phyloP scores from a whole-genome alignment of 2,329 filamentous ascomycete genomes.

The Hymenoscyphus fraxineus region DNA sequence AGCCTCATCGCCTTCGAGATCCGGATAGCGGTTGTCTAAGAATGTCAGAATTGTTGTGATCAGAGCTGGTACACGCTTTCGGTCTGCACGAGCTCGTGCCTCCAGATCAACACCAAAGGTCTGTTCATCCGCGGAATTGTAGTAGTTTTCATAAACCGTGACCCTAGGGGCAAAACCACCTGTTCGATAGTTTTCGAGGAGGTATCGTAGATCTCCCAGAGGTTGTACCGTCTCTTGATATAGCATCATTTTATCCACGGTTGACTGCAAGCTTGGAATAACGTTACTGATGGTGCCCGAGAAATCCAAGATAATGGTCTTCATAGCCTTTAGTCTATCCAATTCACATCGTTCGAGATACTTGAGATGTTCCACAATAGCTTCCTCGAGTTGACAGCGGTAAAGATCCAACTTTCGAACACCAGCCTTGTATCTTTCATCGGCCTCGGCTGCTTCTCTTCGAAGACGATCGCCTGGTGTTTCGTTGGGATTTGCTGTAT shows the following conservation, averaged over 20 bases:
- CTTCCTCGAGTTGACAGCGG: constrained; percentile 91
- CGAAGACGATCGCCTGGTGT: constrained; percentile 82
- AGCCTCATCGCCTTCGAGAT: constrained; percentile 93
- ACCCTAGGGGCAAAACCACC: constrained; percentile 89
- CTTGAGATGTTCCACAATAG: constrained; percentile 85
- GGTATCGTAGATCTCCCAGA: constrained; percentile 80
- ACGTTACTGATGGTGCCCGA: constrained; percentile 97
- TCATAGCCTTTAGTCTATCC: constrained; percentile 94
- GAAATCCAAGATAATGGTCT: constrained; percentile 96
- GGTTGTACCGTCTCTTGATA: constrained; percentile 99
- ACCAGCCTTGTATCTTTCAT: constrained; percentile 86
- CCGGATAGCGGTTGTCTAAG: constrained; percentile 93
- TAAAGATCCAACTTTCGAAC: constrained; percentile 85
- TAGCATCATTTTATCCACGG: constrained; percentile 97
- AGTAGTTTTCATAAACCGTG: constrained; percentile 96
- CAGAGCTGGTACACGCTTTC: constrained; percentile 90
- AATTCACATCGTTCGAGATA: constrained; percentile 98
- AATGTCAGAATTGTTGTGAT: constrained; percentile 93
- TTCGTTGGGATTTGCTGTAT: constrained; percentile 88
- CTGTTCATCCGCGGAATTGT: constrained; percentile 96
- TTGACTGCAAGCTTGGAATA: constrained; percentile 91
- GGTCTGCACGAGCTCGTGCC: constrained; percentile 84
- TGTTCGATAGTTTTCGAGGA: constrained; percentile 95
- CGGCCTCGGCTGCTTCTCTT: constrained; percentile 82
- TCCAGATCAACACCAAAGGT: constrained; percentile 98